Base-by-base conservation (phyloP, 2,329 filamentous ascomycete species). In the Sporothrix luriei region DNA sequence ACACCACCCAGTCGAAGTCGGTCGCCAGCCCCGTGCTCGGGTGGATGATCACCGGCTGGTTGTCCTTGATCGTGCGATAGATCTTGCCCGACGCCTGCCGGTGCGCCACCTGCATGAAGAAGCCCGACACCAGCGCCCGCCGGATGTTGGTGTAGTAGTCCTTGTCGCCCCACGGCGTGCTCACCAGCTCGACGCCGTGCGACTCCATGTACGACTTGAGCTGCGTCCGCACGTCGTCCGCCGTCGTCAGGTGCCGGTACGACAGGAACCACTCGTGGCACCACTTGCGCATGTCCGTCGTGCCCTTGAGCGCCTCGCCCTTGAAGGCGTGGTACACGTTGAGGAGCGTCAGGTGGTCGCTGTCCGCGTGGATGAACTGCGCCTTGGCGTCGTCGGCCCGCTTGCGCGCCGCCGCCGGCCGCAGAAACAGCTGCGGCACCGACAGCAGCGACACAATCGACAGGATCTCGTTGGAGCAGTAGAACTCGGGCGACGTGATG, bases 31-130 rank as follows among this genome's bases (percentile, higher is more conserved):
- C 94, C 0, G 94, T 97, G 73, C 92, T 95, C 1, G 95, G 95
- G 81, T 99, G 95, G 71, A 99, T 86, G 75, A 97, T 85, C 59
- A 99, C 95, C 61, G 88, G 91, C 81, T 98, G 94, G 76, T 97
- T 91, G 77, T 99, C 96, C 83, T 98, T 99, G 78, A 99, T 90
- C 1, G 95, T 99, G 73, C 90, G 89, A 82, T 99, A 99, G 54
- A 92, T 88, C 84, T 98, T 98, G 77, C 92, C 91, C 40, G 87
- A 90, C 66, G 87, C 88, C 77, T 98, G 93, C 78, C 91, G 93
- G 88, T 97, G 97, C 71, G 95, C 96, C 26, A 98, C 92, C 79
- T 99, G 95, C 95, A 99, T 99, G 85, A 99, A 99, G 85, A 99
- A 99, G 46, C 96, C 95, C 0, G 94, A 87, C 14, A 97, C 90